These are phyloP conservation scores for Geotrichum candidum DNA, from an alignment of 1,139 yeast genomes.

Conservation along the genomic window DNA sequence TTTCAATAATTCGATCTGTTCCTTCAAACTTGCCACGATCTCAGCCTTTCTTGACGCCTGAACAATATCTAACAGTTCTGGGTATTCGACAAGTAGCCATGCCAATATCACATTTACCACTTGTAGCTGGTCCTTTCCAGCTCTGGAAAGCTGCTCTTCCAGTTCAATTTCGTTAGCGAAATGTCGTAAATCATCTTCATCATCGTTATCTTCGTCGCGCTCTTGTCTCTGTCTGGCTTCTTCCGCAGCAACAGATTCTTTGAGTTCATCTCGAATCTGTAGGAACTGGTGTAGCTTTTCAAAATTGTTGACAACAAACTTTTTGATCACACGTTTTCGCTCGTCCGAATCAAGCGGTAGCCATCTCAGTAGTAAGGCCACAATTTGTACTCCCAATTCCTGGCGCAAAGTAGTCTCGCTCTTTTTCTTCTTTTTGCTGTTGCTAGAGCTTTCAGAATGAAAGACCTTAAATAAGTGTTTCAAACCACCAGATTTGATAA, in stretches of 20 bases:
- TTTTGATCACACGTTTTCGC: slow-evolving; percentile 28
- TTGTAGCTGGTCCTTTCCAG: slow-evolving; percentile 26
- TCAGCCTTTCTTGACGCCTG: background rate
- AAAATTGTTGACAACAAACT: slow-evolving; percentile 27
- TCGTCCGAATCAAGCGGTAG: slow-evolving; percentile 30
- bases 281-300: slow-evolving; percentile 21
- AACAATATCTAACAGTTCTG: slow-evolving; percentile 15
- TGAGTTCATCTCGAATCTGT: slow-evolving; percentile 17
- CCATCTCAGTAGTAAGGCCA: slow-evolving; percentile 29
- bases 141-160: slow-evolving; percentile 25
- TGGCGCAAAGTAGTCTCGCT: slow-evolving; percentile 2
- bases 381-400: slow-evolving; percentile 24
- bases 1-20: background rate
- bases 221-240: slow-evolving; percentile 11
- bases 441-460: slow-evolving; percentile 6
- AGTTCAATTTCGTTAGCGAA: slow-evolving; percentile 22
- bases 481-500: slow-evolving; percentile 31
- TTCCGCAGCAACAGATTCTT: slow-evolving; percentile 13
- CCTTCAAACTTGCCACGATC: background rate
- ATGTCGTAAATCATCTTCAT: slow-evolving; percentile 14
- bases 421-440: slow-evolving; percentile 7
- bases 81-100: slow-evolving; percentile 31
- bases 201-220: slow-evolving; percentile 17
- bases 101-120: slow-evolving; percentile 27
- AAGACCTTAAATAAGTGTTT: slow-evolving; percentile 23